Base-by-base conservation (phyloP, 371 early-diverging fungal species). In the Ordospora pajunii region DNA sequence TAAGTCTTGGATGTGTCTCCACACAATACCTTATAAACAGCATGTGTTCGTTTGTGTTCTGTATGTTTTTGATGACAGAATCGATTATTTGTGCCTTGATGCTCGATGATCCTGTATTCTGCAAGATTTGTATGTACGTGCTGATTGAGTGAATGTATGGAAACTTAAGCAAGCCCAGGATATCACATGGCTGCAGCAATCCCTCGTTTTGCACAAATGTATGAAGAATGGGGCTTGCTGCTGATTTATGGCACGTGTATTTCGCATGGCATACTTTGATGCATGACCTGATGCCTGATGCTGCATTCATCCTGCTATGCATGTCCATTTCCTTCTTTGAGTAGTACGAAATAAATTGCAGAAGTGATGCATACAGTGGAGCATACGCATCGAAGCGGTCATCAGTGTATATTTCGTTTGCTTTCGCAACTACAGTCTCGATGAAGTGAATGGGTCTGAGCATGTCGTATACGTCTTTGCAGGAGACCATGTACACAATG, bases 11-110 rank as follows among this genome's bases (percentile, higher is more conserved):
- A 51, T 72, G 53, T 14, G 7, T 49, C 10, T 25, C 50, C 0
- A 64, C 42, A 9, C 62, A 50, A 63, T 43, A 64, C 37, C 44
- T 49, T 50, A 72, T 5, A 43, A 72, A 72, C 7, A 42, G 22
- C 22, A 49, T 37, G 32, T 62, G 44, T 14, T 72, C 73, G 12
- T 72, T 23, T 25, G 6, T 51, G 19, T 37, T 51, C 10, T 62
- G 27, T 51, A 72, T 63, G 19, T 2, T 49, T 40, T n/a, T 12
- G 1, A 64, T 17, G 21, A 72, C 27, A 19, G 62, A 49, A 10
- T 72, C 51, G 17, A 72, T 64, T 12, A 72, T 32, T 14, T 8
- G 37, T 22, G 46, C 48, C 25, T 22, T 44, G 19, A 72, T 64
- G n/a, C 49, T 40, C 1, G 62, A 37, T 21, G 64, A 48, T 7